Percentiles rank a stretch among this genome's conserved stretches.
Conservation (phyloP, 2,329 filamentous ascomycete species). For the Parastagonospora nodorum region DNA sequence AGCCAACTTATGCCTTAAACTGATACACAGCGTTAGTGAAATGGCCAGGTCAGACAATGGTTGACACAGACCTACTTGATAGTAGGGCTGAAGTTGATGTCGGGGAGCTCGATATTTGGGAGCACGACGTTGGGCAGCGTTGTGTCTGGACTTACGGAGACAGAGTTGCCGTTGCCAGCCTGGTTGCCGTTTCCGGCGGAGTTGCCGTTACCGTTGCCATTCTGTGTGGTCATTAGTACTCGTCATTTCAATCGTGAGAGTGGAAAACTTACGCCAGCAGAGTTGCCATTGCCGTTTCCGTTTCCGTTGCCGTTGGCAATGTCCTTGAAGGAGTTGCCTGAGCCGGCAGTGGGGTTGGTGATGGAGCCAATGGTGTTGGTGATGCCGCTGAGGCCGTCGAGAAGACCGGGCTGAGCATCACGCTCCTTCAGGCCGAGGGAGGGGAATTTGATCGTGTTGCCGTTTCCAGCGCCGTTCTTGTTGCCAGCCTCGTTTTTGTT, state of each 20-base stretch:
- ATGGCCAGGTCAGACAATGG: no score
- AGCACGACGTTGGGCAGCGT: background rate
- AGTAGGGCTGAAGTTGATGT: constrained; percentile 6
- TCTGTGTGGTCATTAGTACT: constrained; percentile 3
- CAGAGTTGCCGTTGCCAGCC: constrained; percentile 13
- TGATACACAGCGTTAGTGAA: no score
- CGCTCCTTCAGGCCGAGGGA: constrained; percentile 2
- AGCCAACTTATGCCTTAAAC: no score
- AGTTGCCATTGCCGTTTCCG: constrained; percentile 9
- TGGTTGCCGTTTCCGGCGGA: constrained; percentile 6
- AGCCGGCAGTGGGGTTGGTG: constrained; percentile 11
- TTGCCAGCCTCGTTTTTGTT: constrained; percentile 3
- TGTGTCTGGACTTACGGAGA: constrained; percentile 11
- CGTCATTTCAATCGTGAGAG: background rate
- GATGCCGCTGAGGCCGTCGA: background rate
- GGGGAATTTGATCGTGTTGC: constrained; percentile 4
- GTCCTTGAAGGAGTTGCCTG: constrained; percentile 3
- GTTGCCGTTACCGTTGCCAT: constrained; percentile 15
- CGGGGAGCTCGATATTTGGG: constrained; percentile 3
- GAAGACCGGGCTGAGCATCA: background rate
- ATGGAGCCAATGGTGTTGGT: constrained; percentile 11
- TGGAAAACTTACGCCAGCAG: constrained; percentile 1
- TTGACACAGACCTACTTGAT: constrained; percentile 9
- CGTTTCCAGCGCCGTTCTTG: background rate
- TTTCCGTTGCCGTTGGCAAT: constrained; percentile 9